Percentiles rank a stretch among this genome's conserved stretches.
These are phyloP conservation scores for Boletus pseudopeckii DNA, from an alignment of 768 basidiomycete genomes.

Conservation along the genomic window DNA sequence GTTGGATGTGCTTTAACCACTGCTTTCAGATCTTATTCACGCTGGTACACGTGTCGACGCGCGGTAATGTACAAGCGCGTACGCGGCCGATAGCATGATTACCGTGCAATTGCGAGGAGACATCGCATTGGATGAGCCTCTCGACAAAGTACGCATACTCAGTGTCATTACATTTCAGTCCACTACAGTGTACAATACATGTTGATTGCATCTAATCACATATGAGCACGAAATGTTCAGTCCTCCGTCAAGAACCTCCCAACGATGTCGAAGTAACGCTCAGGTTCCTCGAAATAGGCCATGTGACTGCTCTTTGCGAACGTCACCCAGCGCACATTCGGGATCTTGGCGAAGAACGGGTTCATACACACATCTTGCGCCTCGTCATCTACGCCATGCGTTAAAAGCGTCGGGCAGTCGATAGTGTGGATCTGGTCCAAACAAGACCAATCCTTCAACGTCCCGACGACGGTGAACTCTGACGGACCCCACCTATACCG, in stretches of 20 bases:
- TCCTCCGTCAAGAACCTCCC: slow-evolving; percentile 12
- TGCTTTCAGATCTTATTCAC: no score
- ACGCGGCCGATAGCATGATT: no score
- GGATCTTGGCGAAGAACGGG: slow-evolving; percentile 35
- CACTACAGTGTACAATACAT: no score
- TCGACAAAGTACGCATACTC: no score
- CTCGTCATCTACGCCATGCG: slow-evolving; percentile 38
- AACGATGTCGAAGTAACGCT: slow-evolving; percentile 18
- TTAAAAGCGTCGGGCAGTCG: slow-evolving; percentile 36
- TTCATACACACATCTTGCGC: slow-evolving; percentile 33
- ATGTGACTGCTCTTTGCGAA: slow-evolving; percentile 25
- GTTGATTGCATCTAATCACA: no score
- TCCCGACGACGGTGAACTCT: slow-evolving; percentile 39
- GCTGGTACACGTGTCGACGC: no score
- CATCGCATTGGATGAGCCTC: no score
- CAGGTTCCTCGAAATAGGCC: slow-evolving; percentile 13
- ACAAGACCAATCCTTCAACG: slow-evolving; percentile 46
- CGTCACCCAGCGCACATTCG: slow-evolving; percentile 35
- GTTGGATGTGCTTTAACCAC: slow-evolving; percentile 9
- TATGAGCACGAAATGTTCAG: background rate
- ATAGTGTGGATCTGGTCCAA: slow-evolving; percentile 42
- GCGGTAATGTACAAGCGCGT: no score
- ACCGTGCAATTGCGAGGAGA: no score
- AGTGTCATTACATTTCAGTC: no score
- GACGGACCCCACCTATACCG: slow-evolving; percentile 19